Base-by-base conservation (phyloP, 768 basidiomycete species). In the Daedalea quercina region DNA sequence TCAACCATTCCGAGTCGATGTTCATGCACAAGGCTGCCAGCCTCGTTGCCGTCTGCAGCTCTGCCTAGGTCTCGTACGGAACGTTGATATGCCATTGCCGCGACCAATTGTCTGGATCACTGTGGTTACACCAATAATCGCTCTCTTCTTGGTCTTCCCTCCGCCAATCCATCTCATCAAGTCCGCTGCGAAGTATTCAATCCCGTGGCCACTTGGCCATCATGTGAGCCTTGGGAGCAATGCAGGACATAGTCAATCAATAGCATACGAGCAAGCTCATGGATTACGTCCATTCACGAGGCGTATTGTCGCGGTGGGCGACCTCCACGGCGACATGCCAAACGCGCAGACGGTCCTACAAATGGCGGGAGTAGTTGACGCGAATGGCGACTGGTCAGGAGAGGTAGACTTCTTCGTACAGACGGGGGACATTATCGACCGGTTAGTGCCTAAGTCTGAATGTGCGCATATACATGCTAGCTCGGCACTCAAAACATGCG, bases 381-480 rank as follows among this genome's bases (percentile, higher is more conserved):
- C 79, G 11, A 62, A 77, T 6, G 84, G 84, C 1, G 73, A 84
- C 51, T 98, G 95, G 95, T 80, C 82, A 2, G 92, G 89, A 3
- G 73, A 86, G 25, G 79, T 86, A 1, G 88, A 93, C 63, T 82
- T 86, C 44, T 84, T 97, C 53, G 93, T 96, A 17, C 95, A 98
- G 73, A 96, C 94, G 0, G 94, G 94, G 2, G 94, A 97, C 68
- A 94, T 96, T 28, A 89, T 97, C 51, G 94, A 96, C 69, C 73
- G 94, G 92, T 87, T 55, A 42, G 76, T 63, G 17, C 1, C 8
- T 20, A 9, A 19, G 17, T 15, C 26, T 41, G 24, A 31, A 4
- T 31, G 28, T 11, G 11, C 28, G 28, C 6, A 11, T 31, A 11
- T 4, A 31, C 11, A 6, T 15, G 37, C 7, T 6, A 40, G 37